Base-by-base conservation (phyloP, 148 eudicot species). In the Cornus controversa region DNA sequence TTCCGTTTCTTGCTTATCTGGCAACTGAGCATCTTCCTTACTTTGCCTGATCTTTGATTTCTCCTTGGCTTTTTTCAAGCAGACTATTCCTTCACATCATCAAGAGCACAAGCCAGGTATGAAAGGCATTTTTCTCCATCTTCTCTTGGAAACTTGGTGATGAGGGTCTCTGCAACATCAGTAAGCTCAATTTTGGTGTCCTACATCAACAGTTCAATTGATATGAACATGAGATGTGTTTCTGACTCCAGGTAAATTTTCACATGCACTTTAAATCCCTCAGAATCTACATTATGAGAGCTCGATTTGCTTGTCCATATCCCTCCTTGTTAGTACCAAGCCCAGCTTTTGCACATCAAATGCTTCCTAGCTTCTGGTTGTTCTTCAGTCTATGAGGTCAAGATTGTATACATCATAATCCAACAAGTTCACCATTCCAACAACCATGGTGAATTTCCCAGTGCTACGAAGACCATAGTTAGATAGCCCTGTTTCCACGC, bases 121-220 rank as follows among this genome's bases (percentile, higher is more conserved):
- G 26, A 42, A 70, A 88, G 78, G 25, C 89, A 76, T 65, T 28
- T 67, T 14, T 82, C 82, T 1, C 67, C 81, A 79, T 77, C 75
- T 20, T 82, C 83, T 11, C 68, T 77, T 8, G 70, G 24, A 13
- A 79, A 82, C 69, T 86, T 88, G 0, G 87, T 85, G 87, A 88
- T 86, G 76, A 89, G 76, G 71, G 70, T 80, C 82, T 86, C 88
- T 15, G 88, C 91, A 69, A 86, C 81, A 83, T 86, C 91, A 53
- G 91, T 89, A 15, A 89, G 86, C 0, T 88, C 80, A 26, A 84
- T 74, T 65, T 79, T 79, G 47, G 80, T 81, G 69, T 75, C 82
- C 40, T 74, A 78, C 76, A 84, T 60, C 81, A 84, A 65, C 54
- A 23, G 50, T 20, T 75, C 79, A 65, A 80, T 72, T n/a, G n/a